These are phyloP conservation scores for Lachnellula suecica DNA, from an alignment of 2,329 filamentous ascomycete species.

Conservation along the genomic window DNA sequence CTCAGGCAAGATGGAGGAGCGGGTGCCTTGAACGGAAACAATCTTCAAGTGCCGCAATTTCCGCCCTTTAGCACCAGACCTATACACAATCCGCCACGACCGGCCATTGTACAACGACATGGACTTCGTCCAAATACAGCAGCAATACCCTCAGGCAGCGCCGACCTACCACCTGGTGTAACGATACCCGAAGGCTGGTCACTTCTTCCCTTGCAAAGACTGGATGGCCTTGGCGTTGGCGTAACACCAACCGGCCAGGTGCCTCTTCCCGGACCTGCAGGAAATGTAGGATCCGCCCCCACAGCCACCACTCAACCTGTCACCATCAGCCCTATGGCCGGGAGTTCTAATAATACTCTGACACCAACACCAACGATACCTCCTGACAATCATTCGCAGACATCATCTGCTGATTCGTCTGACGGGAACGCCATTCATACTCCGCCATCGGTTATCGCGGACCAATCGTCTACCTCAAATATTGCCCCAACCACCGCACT, in stretches of 20 bases:
- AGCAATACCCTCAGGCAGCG: constrained; percentile 58
- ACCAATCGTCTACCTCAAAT: constrained; percentile 20
- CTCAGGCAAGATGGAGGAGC: constrained; percentile 24
- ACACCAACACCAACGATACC: constrained; percentile 21
- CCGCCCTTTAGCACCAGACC: constrained; percentile 6
- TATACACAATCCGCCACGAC: not conserved
- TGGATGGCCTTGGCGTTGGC: constrained; percentile 21
- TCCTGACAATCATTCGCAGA: constrained; percentile 22
- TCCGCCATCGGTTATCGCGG: constrained; percentile 22
- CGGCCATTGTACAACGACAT: constrained; percentile 41
- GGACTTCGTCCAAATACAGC: constrained; percentile 43
- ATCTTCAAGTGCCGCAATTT: constrained; percentile 21
- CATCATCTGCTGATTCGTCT: constrained; percentile 27
- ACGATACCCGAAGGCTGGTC: constrained; percentile 65
- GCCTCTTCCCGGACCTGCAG: constrained; percentile 18
- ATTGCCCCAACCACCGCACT: constrained; percentile 14
- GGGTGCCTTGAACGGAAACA: constrained; percentile 23
- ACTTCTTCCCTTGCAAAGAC: constrained; percentile 58
- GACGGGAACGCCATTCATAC: constrained; percentile 25
- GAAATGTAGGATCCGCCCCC: constrained; percentile 21
- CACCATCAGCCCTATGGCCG: constrained; percentile 24
- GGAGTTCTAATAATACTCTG: constrained; percentile 29
- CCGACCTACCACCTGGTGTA: constrained; percentile 63
- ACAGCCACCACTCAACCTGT: constrained; percentile 24
- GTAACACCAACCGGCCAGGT: constrained; percentile 15